phyloP scores from a whole-genome alignment of 2,329 filamentous ascomycete genomes.

The Paecilomyces sp. region DNA sequence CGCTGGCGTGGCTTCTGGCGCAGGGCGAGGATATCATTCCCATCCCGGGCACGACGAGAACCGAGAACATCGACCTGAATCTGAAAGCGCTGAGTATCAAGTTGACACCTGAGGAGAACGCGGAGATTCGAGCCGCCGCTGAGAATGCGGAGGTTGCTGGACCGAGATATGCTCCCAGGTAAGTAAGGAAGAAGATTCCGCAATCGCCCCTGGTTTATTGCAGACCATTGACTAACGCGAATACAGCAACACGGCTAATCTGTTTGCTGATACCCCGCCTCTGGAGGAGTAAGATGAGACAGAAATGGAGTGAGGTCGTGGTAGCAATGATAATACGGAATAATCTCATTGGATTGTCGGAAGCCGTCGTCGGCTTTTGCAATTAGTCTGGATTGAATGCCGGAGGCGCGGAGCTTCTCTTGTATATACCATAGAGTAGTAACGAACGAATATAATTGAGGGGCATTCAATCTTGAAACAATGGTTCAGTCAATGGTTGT shows the following conservation, averaged over 20 bases:
- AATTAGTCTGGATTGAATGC: background rate
- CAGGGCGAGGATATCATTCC: conserved; percentile 13
- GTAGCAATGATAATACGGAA: background rate
- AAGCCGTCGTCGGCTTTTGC: background rate
- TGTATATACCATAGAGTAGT: no score
- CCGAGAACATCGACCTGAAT: conserved; percentile 19
- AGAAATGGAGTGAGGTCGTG: background rate
- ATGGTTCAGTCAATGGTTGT: no score
- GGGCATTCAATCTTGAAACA: no score
- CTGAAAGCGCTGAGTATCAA: conserved; percentile 12
- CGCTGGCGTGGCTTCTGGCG: conserved; percentile 9
- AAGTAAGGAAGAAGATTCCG: background rate
- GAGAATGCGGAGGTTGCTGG: conserved; percentile 13
- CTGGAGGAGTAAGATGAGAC: background rate
- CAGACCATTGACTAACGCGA: background rate
- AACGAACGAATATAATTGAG: no score
- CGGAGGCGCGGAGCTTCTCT: no score
- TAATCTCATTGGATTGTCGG: background rate
- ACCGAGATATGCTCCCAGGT: conserved; percentile 12
- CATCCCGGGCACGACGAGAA: conserved; percentile 18
- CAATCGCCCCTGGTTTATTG: background rate
- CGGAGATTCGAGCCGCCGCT: conserved; percentile 14
- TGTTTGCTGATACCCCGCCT: background rate
- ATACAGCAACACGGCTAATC: background rate
- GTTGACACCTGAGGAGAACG: conserved; percentile 13